phyloP scores from a whole-genome alignment of 345 rosid genomes.

The Angophora floribunda region DNA sequence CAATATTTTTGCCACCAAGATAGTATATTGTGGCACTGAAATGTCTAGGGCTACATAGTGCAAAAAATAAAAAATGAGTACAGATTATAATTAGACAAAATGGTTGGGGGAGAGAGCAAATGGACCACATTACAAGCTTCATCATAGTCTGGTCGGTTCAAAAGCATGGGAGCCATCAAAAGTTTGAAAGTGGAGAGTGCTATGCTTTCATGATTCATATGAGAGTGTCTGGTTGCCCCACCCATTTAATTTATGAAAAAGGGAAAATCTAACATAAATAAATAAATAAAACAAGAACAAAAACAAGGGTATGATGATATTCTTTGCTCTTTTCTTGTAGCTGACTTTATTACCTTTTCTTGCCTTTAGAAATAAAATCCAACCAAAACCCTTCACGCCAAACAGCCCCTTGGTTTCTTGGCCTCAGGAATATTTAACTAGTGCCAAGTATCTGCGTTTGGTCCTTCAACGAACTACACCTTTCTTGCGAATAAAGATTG shows the following conservation, averaged over 20 bases:
- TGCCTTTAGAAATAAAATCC: background rate
- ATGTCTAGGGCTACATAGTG: background rate
- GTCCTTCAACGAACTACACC: slow-evolving; percentile 11
- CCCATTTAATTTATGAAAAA: background rate
- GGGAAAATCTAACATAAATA: background rate
- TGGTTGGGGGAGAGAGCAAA: slow-evolving; percentile 1
- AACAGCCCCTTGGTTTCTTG: background rate
- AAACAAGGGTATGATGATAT: background rate
- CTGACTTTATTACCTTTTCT: background rate
- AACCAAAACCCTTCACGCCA: background rate
- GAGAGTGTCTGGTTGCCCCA: slow-evolving; percentile 21
- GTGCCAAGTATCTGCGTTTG: background rate
- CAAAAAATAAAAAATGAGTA: background rate
- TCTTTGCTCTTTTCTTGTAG: background rate
- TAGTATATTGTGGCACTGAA: background rate
- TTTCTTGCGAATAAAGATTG: slow-evolving; percentile 23
- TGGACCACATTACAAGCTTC: background rate
- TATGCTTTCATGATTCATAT: slow-evolving; percentile 18
- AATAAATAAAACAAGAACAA: background rate
- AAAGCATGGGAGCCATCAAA: slow-evolving; percentile 1
- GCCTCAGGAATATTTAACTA: background rate
- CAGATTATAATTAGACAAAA: slow-evolving; percentile 1
- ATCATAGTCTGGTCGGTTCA: slow-evolving; percentile 22
- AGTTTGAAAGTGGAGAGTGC: slow-evolving; percentile 11
- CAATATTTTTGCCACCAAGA: background rate